These are phyloP conservation scores for Trichoderma harzianum DNA, from an alignment of 2,329 filamentous ascomycete genomes.

Conservation along the genomic window DNA sequence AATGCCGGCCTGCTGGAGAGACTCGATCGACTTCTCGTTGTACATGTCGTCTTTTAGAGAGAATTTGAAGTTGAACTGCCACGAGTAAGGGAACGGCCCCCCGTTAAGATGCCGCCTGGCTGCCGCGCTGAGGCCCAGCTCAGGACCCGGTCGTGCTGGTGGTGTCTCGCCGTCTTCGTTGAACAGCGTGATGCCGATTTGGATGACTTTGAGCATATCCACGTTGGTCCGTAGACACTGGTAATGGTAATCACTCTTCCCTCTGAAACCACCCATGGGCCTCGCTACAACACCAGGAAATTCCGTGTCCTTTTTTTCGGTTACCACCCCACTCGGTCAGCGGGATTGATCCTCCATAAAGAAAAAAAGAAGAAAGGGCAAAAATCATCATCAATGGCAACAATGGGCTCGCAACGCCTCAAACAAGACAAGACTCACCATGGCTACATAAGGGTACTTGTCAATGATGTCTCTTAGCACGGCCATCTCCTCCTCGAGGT, in stretches of 20 bases:
- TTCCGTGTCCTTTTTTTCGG: conserved; percentile 73
- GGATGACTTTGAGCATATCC: conserved; percentile 95
- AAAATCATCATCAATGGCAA: neutral
- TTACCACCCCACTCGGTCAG: conserved; percentile 18
- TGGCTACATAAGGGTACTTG: conserved; percentile 92
- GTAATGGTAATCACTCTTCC: conserved; percentile 97
- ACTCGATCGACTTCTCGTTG: conserved; percentile 89
- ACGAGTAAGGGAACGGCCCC: conserved; percentile 74
- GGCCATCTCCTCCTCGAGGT: conserved; percentile 87
- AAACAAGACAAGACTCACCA: conserved; percentile 60
- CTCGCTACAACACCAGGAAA: conserved; percentile 97
- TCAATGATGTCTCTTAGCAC: conserved; percentile 78
- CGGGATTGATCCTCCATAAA: neutral
- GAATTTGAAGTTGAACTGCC: conserved; percentile 99
- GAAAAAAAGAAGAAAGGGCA: neutral
- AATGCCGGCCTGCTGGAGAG: conserved; percentile 86
- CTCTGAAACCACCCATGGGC: conserved; percentile 90
- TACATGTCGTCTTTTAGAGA: conserved; percentile 96
- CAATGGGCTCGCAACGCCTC: neutral
- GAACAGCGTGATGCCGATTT: conserved; percentile 92
- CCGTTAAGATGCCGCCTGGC: conserved; percentile 40
- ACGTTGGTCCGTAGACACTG: conserved; percentile 97
- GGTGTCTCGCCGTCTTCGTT: conserved; percentile 85
- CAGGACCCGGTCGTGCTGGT: conserved; percentile 60
- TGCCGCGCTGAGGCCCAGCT: conserved; percentile 37